Conservation (phyloP, 2,329 filamentous ascomycete genomes). For the Colletotrichum orchidophilum region DNA sequence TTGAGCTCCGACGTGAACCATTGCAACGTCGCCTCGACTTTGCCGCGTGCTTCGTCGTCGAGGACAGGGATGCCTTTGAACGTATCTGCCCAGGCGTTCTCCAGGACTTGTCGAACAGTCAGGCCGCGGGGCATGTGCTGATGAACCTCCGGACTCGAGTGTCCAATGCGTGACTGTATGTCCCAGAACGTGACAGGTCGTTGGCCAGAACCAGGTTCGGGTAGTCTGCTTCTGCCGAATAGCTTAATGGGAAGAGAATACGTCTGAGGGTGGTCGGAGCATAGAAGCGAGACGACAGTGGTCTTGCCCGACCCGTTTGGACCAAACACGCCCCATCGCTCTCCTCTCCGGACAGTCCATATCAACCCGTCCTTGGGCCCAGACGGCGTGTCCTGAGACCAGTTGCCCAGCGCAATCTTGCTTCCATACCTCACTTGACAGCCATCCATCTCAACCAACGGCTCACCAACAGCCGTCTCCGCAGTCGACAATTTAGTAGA, state of each 20-base stretch:
- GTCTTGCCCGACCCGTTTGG: slow-evolving; percentile 97
- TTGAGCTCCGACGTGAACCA: slow-evolving; percentile 87
- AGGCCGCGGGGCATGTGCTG: slow-evolving; percentile 87
- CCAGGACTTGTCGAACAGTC: slow-evolving; percentile 77
- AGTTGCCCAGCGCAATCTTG: slow-evolving; percentile 83
- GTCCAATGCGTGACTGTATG: slow-evolving; percentile 87
- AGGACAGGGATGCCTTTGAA: slow-evolving; percentile 78
- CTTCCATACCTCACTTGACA: slow-evolving; percentile 83
- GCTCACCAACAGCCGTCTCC: slow-evolving; percentile 60
- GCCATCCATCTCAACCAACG: slow-evolving; percentile 86
- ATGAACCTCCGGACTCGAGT: slow-evolving; percentile 94
- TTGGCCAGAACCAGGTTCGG: slow-evolving; percentile 71
- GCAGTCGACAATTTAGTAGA: slow-evolving; percentile 10
- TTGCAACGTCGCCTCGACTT: slow-evolving; percentile 74
- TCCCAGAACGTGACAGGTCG: slow-evolving; percentile 91
- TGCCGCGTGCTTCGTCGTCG: slow-evolving; percentile 60
- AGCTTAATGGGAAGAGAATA: slow-evolving; percentile 89
- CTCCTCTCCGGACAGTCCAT: slow-evolving; percentile 84
- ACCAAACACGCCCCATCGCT: slow-evolving; percentile 93
- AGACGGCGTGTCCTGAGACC: slow-evolving; percentile 68
- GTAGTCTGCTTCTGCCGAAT: slow-evolving; percentile 84
- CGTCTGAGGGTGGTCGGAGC: slow-evolving; percentile 94
- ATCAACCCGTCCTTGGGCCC: slow-evolving; percentile 71
- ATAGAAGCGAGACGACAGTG: slow-evolving; percentile 89
- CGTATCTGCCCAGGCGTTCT: slow-evolving; percentile 91